Percentiles rank a stretch among this genome's conserved stretches.
Conservation (phyloP, 257 asterid genomes). For the Capsicum rhomboideum region DNA sequence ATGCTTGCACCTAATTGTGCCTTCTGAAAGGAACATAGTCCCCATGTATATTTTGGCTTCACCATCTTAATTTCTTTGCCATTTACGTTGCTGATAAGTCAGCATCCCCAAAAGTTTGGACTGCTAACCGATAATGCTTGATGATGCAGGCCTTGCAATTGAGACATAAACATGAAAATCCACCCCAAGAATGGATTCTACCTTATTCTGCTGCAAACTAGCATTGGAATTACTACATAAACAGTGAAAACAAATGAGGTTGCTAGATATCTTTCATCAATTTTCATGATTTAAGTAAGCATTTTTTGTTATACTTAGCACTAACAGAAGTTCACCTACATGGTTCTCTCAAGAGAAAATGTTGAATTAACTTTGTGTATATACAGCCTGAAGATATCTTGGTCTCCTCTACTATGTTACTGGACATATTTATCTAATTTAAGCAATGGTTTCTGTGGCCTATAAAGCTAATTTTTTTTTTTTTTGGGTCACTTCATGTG, state of each 20-base stretch:
- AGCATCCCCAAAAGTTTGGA: neutral
- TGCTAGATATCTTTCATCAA: neutral
- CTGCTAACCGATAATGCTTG: neutral
- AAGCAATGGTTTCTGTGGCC: neutral
- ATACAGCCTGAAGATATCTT: neutral
- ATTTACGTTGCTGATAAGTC: neutral
- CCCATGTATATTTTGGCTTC: neutral
- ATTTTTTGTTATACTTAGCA: neutral
- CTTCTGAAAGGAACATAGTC: neutral
- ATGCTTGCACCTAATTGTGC: neutral
- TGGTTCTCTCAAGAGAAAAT: neutral
- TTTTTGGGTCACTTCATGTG: neutral
- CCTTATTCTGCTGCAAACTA: constrained; percentile 28
- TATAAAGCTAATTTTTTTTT: neutral
- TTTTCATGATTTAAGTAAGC: neutral
- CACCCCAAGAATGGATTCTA: constrained; percentile 20
- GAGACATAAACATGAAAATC: constrained; percentile 22
- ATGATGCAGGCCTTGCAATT: constrained; percentile 43
- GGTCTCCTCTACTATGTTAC: neutral
- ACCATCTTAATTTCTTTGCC: neutral
- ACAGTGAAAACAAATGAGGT: neutral
- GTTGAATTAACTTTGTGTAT: neutral
- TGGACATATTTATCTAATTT: neutral
- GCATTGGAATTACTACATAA: neutral
- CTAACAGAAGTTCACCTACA: neutral